Percentiles rank a stretch among this genome's conserved stretches.
Evolutionary conservation across 768 basidiomycete genomes (phyloP).

Genomic region (Cyathus striatus): DNA sequence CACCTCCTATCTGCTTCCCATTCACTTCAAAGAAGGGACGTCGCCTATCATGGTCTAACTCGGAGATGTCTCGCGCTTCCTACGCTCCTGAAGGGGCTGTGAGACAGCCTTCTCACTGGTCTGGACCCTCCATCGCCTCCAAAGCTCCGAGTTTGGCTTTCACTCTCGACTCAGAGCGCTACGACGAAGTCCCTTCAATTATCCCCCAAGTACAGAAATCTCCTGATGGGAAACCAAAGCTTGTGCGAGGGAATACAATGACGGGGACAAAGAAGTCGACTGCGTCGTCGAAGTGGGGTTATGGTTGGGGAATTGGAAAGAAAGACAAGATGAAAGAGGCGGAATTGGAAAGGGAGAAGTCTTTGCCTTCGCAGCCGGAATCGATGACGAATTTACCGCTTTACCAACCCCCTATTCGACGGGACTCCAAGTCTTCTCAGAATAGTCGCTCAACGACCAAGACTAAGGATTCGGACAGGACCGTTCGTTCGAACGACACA

Average conservation of each 20-base stretch:
- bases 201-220: constrained; percentile 25
- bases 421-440: constrained; percentile 22
- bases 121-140: constrained; percentile 36
- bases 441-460: constrained; percentile 25
- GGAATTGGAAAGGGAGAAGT: constrained; percentile 19
- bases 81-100: constrained; percentile 25
- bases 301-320: constrained; percentile 65
- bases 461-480: constrained; percentile 22
- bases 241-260: constrained; percentile 47
- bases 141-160: constrained; percentile 48
- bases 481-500: constrained; percentile 24
- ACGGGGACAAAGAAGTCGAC: constrained; percentile 53
- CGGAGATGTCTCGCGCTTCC: constrained; percentile 17
- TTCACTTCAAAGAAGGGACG: constrained; percentile 47
- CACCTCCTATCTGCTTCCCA: constrained; percentile 57
- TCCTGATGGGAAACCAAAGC: constrained; percentile 35
- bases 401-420: constrained; percentile 30
- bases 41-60: constrained; percentile 42
- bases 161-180: constrained; percentile 56
- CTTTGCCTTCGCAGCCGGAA: constrained; percentile 14
- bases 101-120: constrained; percentile 34
- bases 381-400: constrained; percentile 27
- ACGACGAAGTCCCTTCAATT: constrained; percentile 39
- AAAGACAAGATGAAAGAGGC: constrained; percentile 29
- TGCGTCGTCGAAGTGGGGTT: constrained; percentile 52